Conservation (phyloP, 768 basidiomycete genomes). For the Butyriboletus loyo region DNA sequence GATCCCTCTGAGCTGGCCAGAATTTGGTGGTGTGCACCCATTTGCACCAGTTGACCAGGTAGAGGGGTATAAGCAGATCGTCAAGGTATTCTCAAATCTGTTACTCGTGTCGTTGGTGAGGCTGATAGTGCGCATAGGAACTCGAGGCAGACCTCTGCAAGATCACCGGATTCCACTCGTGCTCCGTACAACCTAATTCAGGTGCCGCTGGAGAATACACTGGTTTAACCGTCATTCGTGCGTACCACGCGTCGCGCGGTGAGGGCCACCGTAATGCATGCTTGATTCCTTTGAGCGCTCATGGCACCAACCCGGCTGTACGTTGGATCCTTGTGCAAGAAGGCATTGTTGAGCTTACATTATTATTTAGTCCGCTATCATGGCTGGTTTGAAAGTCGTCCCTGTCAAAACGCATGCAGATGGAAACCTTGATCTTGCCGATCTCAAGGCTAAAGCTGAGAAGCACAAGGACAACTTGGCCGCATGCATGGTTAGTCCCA, state of each 20-base stretch:
- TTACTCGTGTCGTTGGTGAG: neutral
- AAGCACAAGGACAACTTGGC: conserved; percentile 90
- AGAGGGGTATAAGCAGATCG: conserved; percentile 77
- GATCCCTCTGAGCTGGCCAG: conserved; percentile 94
- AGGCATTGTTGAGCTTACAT: conserved; percentile 12
- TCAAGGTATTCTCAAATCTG: conserved; percentile 49
- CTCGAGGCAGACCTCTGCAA: conserved; percentile 86
- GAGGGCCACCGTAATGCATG: conserved; percentile 87
- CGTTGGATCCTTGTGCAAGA: conserved; percentile 26
- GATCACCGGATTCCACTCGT: conserved; percentile 95
- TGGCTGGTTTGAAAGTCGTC: conserved; percentile 97
- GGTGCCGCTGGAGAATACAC: conserved; percentile 98
- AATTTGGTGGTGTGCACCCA: conserved; percentile 87
- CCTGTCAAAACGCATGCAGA: conserved; percentile 86
- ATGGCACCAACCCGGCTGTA: conserved; percentile 97
- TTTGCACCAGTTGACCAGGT: conserved; percentile 91
- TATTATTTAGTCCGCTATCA: conserved; percentile 76
- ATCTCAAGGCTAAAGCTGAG: conserved; percentile 84
- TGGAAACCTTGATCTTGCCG: conserved; percentile 86
- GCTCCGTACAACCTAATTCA: conserved; percentile 98
- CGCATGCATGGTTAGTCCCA: conserved; percentile 79
- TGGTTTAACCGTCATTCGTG: conserved; percentile 90
- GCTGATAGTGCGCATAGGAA: conserved; percentile 52
- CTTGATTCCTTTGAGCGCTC: conserved; percentile 92
- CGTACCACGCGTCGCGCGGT: conserved; percentile 88